Evolutionary conservation across 176 grass and related monocot species (phyloP).

Genomic region (Bolboschoenus planiculmis): DNA sequence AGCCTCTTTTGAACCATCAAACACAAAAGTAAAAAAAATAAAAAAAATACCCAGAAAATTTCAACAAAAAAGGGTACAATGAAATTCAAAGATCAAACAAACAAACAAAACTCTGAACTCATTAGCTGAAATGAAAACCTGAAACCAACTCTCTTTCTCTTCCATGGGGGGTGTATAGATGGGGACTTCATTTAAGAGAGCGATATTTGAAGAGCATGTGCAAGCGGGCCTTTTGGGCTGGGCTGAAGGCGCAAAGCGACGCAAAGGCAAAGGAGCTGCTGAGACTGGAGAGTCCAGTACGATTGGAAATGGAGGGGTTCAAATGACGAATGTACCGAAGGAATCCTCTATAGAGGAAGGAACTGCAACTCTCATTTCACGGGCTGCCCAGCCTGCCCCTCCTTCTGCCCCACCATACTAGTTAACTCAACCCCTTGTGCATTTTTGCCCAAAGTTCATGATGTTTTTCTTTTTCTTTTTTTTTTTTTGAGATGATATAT

Average conservation of each 20-base stretch:
- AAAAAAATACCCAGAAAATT: no score
- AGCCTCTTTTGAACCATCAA: no score
- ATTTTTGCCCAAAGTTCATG: no score
- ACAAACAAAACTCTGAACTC: no score
- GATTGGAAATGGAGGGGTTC: background rate
- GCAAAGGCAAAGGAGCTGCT: background rate
- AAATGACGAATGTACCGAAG: constrained; percentile 26
- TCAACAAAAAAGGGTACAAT: no score
- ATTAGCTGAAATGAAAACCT: no score
- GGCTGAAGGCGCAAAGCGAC: constrained; percentile 30
- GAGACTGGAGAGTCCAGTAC: background rate
- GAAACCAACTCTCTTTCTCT: no score
- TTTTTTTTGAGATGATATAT: no score
- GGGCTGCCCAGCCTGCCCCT: background rate
- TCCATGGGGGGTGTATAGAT: constrained; percentile 29
- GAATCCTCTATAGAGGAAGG: constrained; percentile 22
- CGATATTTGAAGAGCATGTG: constrained; percentile 64
- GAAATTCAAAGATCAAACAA: no score
- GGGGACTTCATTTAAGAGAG: constrained; percentile 80
- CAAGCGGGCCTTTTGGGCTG: constrained; percentile 37
- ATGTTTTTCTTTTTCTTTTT: no score
- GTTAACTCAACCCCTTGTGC: background rate
- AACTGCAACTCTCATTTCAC: constrained; percentile 25
- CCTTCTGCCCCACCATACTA: background rate
- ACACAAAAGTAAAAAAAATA: no score